Conservation (phyloP, 345 rosid species). For the Acer negundo region DNA sequence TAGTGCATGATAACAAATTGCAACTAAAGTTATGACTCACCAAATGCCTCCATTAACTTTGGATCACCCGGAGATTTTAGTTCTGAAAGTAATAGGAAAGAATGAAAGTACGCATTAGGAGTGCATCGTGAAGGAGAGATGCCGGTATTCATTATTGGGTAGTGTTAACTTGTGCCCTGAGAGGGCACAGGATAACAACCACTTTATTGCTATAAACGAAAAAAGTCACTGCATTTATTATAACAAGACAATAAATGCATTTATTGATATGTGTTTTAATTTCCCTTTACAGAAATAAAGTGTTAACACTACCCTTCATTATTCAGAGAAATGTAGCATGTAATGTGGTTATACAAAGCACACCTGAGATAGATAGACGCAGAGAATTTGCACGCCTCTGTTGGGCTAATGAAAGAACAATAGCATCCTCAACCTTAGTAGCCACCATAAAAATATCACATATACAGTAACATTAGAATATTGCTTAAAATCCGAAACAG, state of each 20-base stretch:
- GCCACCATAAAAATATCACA: constrained; percentile 20
- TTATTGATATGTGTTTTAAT: too few species aligned
- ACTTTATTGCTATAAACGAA: too few species aligned
- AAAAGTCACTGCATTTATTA: too few species aligned
- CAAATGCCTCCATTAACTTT: constrained; percentile 79
- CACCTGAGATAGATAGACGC: constrained; percentile 71
- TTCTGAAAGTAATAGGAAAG: constrained; percentile 49
- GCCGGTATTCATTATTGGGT: not conserved
- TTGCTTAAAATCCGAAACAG: not conserved
- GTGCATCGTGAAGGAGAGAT: not conserved
- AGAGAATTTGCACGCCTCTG: constrained; percentile 72
- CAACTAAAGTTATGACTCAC: constrained; percentile 46
- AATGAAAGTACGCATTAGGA: constrained; percentile 20
- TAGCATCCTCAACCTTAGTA: constrained; percentile 86
- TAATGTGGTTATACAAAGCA: constrained; percentile 17
- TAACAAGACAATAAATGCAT: too few species aligned
- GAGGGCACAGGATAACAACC: too few species aligned
- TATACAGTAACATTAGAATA: constrained; percentile 4
- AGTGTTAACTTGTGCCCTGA: too few species aligned
- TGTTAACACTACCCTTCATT: too few species aligned
- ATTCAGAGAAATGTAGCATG: constrained; percentile 3
- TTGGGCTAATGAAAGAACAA: constrained; percentile 72
- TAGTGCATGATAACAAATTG: not conserved
- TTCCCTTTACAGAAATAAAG: too few species aligned
- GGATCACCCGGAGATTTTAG: constrained; percentile 84